Base-by-base conservation (phyloP, 306 rosid genomes). In the Nissolia schottii region DNA sequence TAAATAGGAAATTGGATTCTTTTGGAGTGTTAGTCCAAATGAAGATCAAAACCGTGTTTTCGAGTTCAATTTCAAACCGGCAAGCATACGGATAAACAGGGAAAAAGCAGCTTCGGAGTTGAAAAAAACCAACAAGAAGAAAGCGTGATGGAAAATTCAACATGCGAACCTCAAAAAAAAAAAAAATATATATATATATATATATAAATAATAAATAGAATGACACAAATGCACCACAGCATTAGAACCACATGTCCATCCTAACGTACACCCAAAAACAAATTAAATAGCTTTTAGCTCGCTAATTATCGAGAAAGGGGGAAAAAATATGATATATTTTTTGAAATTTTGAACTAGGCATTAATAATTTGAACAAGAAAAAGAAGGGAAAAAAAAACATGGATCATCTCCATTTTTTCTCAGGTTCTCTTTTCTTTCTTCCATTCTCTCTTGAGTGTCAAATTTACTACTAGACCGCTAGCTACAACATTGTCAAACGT, bases 1-100 rank as follows among this genome's bases (percentile, higher is more conserved):
- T 5, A 46, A 14, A 1, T 2, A 9, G 32, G 7, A 66, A 66
- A 41, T 22, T n/a, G n/a, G n/a, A n/a, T 15, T 45, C 18, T 51
- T 38, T 22, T 5, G 9, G 7, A 51, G 25, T 72, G 65, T 64
- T 71, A 68, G 76, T 51, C 71, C 71, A 75, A 79, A 75, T 14
- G 61, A 64, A 38, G 20, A 77, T 16, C 63, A 75, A 78, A 79
- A 71, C 43, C 23, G 79, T 58, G 70, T 82, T 71, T n/a, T 68
- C 34, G 9, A 49, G 23, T 46, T 58, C 60, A 74, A 73, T 77
- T 75, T 70, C 73, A 79, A 88, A 77, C 81, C 64, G 77, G 85
- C 89, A 84, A 77, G 32, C 85, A 77, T 31, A 77, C 86, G 74
- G 85, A 68, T 73, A 81, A 85, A 73, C 74, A 71, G 87, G 80